Conservation (phyloP, 805 yeast species). For the Torulaspora franciscae region DNA sequence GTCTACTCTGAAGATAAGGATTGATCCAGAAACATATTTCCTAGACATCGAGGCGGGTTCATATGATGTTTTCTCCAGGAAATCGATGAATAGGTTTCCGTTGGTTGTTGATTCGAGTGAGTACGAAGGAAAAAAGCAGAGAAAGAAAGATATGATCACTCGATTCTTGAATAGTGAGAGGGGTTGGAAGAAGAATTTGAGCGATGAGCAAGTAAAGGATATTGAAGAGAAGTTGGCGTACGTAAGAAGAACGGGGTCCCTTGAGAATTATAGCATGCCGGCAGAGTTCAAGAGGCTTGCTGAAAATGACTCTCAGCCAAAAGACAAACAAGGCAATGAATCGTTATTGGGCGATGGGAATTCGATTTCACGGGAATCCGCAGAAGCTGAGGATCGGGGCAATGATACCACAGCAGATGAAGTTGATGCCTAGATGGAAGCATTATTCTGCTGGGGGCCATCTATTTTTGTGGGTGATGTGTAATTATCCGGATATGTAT, state of each 20-base stretch:
- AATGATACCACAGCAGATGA: slow-evolving; percentile 44
- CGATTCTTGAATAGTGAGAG: slow-evolving; percentile 46
- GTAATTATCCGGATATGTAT: slow-evolving; percentile 5
- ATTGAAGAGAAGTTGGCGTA: slow-evolving; percentile 24
- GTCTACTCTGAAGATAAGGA: slow-evolving; percentile 70
- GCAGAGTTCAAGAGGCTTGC: background rate
- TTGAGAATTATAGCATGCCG: slow-evolving; percentile 7
- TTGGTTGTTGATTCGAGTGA: slow-evolving; percentile 23
- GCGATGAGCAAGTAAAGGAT: slow-evolving; percentile 36
- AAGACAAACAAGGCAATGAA: background rate
- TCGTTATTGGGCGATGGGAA: background rate
- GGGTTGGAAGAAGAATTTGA: slow-evolving; percentile 53
- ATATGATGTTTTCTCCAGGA: slow-evolving; percentile 71
- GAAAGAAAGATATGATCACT: slow-evolving; percentile 36
- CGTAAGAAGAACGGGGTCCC: slow-evolving; percentile 22
- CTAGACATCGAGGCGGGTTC: slow-evolving; percentile 76
- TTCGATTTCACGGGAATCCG: slow-evolving; percentile 4
- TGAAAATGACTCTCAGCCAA: background rate
- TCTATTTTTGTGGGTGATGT: background rate
- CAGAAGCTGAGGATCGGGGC: slow-evolving; percentile 29
- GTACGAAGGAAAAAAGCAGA: slow-evolving; percentile 30
- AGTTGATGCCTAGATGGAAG: slow-evolving; percentile 39
- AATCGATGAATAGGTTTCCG: slow-evolving; percentile 44
- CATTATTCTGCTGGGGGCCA: background rate
- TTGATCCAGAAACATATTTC: slow-evolving; percentile 72